A percentile compares a stretch with the other conserved stretches of the same genome.
Evolutionary conservation across 2,329 filamentous ascomycete species (phyloP).

Genomic region (Pleoardoris graminearum): DNA sequence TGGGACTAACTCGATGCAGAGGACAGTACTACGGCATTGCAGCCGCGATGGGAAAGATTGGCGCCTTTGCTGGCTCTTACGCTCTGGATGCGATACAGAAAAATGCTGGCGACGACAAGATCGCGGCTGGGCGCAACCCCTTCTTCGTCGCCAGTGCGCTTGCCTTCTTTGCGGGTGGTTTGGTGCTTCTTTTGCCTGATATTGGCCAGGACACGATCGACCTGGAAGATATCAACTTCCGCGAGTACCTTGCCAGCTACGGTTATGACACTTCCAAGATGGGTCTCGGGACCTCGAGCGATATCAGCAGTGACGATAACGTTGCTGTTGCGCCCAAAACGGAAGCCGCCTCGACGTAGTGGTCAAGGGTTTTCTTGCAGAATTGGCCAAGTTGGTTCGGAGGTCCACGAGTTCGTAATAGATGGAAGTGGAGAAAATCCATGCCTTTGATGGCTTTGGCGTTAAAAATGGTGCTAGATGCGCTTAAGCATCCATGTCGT

Average conservation of each 20-base stretch:
- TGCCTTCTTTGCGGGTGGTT: slow-evolving; percentile 71
- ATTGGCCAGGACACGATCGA: slow-evolving; percentile 85
- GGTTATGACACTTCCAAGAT: slow-evolving; percentile 73
- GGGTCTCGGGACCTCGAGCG: slow-evolving; percentile 42
- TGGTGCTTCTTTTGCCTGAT: slow-evolving; percentile 70
- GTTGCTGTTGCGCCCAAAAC: slow-evolving; percentile 14
- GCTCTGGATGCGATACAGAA: slow-evolving; percentile 69
- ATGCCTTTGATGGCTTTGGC: too few relatives aligned
- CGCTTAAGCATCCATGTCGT: too few relatives aligned
- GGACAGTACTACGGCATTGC: slow-evolving; percentile 75
- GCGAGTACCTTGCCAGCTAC: slow-evolving; percentile 69
- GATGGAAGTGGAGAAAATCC: too few relatives aligned
- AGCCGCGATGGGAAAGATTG: slow-evolving; percentile 73
- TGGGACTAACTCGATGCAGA: slow-evolving; percentile 46
- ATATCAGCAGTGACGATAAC: slow-evolving; percentile 18
- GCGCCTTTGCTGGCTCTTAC: slow-evolving; percentile 83
- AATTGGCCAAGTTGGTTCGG: too few relatives aligned
- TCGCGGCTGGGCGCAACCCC: slow-evolving; percentile 73
- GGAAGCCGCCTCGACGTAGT: neutral
- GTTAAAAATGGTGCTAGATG: too few relatives aligned
- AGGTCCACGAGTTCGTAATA: too few relatives aligned
- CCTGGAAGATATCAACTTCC: slow-evolving; percentile 74
- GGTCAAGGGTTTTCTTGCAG: too few relatives aligned
- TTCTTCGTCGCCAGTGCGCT: slow-evolving; percentile 83
- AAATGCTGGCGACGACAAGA: slow-evolving; percentile 36